Evolutionary conservation across 768 basidiomycete genomes (phyloP), one percentile per base, ranked within the genome.

Genomic region (Candolleomyces efflorescens): DNA sequence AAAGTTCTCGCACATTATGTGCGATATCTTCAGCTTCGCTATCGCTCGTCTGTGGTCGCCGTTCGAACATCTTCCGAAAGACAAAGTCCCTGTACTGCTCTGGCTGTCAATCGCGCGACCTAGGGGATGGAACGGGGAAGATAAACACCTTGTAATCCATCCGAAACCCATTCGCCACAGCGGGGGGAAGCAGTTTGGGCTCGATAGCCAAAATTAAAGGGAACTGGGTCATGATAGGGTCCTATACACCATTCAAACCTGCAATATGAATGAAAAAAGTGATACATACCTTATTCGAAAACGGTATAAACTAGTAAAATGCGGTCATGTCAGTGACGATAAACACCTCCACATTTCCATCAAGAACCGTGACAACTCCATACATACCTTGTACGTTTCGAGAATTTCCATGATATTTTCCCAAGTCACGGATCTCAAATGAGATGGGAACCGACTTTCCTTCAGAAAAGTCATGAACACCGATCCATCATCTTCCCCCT

Each of bases 11-110:
- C 32, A 90, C 86, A 65, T 90, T 90, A 17, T 77, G 73, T 12
- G 83, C 77, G 53, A 91, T 87, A 53, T 89, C 87, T 38, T 84
- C 80, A 12, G 80, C 73, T 43, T 79, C 77, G 23, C 76, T 76
- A 17, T 84, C 85, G 56, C 76, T 78, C 20, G 79, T 72, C 22
- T 68, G 63, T 1, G 78, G 63, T 17, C 78, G 76, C 60, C 83
- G 82, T 68, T 90, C 87, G 61, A 91, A 91, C 82, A 91, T 90
- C 69, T 90, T 90, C 48, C 90, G 86, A 67, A 92, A 90, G n/a
- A 92, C 84, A 64, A 90, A 92, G 66, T 91, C 85, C 47, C 89
- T 87, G 68, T 91, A 89, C 88, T 91, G 54, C 18, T 59, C 39
- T 43, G 23, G 7, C 38, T n/a, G 27, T 50, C 46, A 17, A 46